phyloP scores from a whole-genome alignment of 1,139 yeast species.

The Zygosaccharomyces pseudobailii region DNA sequence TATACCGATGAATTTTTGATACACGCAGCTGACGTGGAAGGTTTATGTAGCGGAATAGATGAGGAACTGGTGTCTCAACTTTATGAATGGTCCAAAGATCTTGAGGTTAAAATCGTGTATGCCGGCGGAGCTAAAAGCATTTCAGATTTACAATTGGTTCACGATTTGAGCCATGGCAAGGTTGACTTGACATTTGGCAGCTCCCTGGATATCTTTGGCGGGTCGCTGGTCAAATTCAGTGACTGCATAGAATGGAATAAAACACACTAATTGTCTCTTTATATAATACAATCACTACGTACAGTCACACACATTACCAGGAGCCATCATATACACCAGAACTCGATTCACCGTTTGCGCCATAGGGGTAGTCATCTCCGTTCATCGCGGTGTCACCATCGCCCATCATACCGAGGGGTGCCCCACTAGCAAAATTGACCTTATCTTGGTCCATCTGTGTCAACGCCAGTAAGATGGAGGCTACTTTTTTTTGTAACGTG shows the following conservation, averaged over 20 bases:
- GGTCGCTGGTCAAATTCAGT: conserved; percentile 63
- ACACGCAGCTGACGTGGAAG: conserved; percentile 99
- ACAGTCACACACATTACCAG: conserved; percentile 21
- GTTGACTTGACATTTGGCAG: conserved; percentile 93
- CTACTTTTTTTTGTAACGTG: conserved; percentile 84
- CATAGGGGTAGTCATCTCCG: conserved; percentile 43
- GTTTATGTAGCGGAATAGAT: conserved; percentile 89
- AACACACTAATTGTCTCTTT: conserved; percentile 13
- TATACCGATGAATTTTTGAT: conserved; percentile 84
- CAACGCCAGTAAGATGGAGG: conserved; percentile 79
- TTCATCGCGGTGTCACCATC: conserved; percentile 40
- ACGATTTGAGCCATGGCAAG: conserved; percentile 63
- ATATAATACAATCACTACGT: conserved; percentile 4
- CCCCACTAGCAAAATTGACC: conserved; percentile 46
- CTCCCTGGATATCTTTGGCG: conserved; percentile 92
- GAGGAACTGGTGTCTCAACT: conserved; percentile 62
- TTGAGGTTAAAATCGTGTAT: conserved; percentile 69
- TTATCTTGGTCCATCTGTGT: conserved; percentile 50
- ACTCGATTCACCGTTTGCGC: conserved; percentile 26
- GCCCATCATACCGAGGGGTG: conserved; percentile 31
- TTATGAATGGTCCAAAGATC: conserved; percentile 67
- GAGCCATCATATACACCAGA: conserved; percentile 30
- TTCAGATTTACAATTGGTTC: conserved; percentile 61
- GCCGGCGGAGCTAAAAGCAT: conserved; percentile 94
- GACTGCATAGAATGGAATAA: conserved; percentile 74